Percentiles rank a stretch among this genome's conserved stretches.
phyloP scores from a whole-genome alignment of 23 red algal genomes.

The Cyanidiococcus yangmingshanensis region DNA sequence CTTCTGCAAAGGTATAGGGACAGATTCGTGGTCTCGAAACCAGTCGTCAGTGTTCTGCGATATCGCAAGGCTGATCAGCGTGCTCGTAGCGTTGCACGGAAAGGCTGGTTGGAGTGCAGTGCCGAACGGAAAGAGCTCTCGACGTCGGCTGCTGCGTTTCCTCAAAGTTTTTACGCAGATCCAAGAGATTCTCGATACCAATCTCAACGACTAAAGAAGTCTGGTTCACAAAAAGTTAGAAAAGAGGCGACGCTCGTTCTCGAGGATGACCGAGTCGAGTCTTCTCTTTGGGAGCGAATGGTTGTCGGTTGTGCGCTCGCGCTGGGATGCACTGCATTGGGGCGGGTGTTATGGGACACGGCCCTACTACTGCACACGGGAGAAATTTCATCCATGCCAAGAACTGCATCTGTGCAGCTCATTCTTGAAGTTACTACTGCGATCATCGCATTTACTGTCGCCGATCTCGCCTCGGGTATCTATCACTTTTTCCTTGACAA shows the following conservation, averaged over 20 bases:
- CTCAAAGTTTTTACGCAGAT: background rate
- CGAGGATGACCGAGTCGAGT: background rate
- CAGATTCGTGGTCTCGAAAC: background rate
- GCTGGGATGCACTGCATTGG: background rate
- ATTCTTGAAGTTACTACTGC: background rate
- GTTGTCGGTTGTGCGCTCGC: background rate
- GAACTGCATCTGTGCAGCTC: background rate
- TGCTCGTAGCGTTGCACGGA: background rate
- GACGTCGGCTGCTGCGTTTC: background rate
- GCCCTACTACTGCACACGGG: background rate
- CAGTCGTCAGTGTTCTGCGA: background rate
- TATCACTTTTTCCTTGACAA: slow-evolving; percentile 93
- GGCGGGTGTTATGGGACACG: background rate
- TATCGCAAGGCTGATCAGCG: background rate
- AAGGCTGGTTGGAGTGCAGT: background rate
- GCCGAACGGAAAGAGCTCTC: background rate
- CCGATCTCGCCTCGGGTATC: slow-evolving; percentile 63
- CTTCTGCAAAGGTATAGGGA: no score
- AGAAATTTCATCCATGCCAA: background rate
- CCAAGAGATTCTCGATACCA: background rate
- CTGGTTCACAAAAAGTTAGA: background rate
- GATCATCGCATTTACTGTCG: background rate
- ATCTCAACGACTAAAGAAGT: background rate
- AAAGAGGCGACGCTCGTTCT: background rate
- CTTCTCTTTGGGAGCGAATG: background rate